Evolutionary conservation across 768 basidiomycete genomes (phyloP), one percentile per base, ranked within the genome.

Genomic region (Phlebiopsis flavidoalba): DNA sequence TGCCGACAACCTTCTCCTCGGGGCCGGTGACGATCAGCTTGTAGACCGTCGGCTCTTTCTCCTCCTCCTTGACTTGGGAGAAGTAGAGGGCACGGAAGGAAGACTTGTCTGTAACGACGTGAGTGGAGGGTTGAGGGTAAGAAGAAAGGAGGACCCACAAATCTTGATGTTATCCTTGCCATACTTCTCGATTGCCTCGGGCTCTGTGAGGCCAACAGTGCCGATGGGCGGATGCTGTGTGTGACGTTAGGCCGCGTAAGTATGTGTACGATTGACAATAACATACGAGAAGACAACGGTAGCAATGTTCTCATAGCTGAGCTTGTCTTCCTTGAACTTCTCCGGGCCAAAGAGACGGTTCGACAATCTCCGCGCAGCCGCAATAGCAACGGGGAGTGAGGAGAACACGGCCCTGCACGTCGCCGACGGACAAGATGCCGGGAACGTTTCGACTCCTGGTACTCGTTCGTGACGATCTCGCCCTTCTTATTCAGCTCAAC

Each of bases 201-300:
- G 87, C 72, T 99, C 95, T 8, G 96, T 97, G 65, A 98, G 79
- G 54, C 97, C 97, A 36, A 98, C 93, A 14, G 95, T 91, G 35
- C 97, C 97, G 61, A 97, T 92, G 12, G 96, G 86, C 0, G 96
- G 97, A 73, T 98, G 96, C n/a, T n/a, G 26, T 8, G 93, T 96
- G 63, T 33, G 12, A 51, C 7, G 40, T 54, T 31, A 60, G 8
- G n/a, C 21, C 14, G 12, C 43, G 17, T 19, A 22, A 22, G 43
- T 11, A n/a, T 6, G 6, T 31, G 26, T 6, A 31, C 6, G 26
- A 3, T 43, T 43, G 17, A n/a, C n/a, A 57, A 55, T 50, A 2
- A 82, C 93, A 70, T 65, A 95, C 93, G 96, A 93, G 78, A 98
- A 98, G 59, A 98, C 94, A 63, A 98, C 97, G 51, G 88, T 92